Conservation (phyloP, 345 rosid species). For the Eutrema yunnanense region DNA sequence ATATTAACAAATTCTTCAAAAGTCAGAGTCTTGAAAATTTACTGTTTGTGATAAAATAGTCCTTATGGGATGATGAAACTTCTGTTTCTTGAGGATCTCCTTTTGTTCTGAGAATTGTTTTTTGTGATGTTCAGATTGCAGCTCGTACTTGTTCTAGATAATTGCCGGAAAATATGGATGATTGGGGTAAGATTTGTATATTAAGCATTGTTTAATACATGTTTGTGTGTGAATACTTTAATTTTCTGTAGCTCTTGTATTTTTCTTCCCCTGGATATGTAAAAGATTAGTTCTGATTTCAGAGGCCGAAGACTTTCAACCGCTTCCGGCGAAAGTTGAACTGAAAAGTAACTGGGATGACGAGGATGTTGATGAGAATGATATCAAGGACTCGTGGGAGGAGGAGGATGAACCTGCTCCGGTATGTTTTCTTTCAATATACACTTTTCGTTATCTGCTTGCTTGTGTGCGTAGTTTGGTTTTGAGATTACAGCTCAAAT, state of each 20-base stretch:
- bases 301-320: conserved; percentile 65
- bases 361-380: conserved; percentile 79
- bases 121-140: conserved; percentile 1
- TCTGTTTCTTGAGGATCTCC: no score
- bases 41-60: no score
- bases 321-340: conserved; percentile 42
- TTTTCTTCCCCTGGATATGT: neutral
- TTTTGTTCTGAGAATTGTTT: neutral
- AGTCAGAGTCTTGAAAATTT: no score
- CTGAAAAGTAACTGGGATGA: conserved; percentile 74
- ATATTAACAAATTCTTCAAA: no score
- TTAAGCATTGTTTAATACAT: neutral
- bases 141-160: neutral
- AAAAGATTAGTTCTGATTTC: neutral
- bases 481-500: neutral
- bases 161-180: conserved; percentile 7
- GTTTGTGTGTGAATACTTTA: neutral
- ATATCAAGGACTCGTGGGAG: conserved; percentile 96
- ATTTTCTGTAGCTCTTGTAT: neutral
- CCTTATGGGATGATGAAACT: no score
- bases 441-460: neutral
- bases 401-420: conserved; percentile 79
- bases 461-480: neutral
- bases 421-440: conserved; percentile 32
- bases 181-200: conserved; percentile 16